These are phyloP conservation scores for Suzukiozyma palmioleophila DNA, from an alignment of 1,139 yeast species.

Conservation along the genomic window DNA sequence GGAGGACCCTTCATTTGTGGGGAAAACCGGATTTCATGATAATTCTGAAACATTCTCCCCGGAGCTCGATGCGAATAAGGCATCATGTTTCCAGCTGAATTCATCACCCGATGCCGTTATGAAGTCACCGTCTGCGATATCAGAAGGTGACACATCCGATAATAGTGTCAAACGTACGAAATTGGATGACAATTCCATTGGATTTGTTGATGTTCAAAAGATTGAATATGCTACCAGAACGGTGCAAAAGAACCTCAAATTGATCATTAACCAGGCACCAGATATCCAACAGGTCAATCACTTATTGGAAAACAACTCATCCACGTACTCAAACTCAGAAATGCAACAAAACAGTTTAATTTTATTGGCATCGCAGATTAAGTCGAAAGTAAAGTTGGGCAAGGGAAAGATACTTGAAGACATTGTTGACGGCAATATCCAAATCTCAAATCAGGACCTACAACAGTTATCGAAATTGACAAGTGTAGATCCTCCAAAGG, in stretches of 20 bases:
- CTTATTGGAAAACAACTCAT: conserved; percentile 24
- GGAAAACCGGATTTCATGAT: too few species aligned
- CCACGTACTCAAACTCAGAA: conserved; percentile 41
- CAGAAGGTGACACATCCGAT: conserved; percentile 1
- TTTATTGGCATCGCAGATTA: conserved; percentile 55
- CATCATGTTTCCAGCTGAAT: background rate
- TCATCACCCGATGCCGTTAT: background rate
- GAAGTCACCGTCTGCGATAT: background rate
- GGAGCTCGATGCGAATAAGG: too few species aligned
- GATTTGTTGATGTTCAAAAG: conserved; percentile 36
- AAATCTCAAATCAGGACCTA: conserved; percentile 9
- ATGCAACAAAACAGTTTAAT: conserved; percentile 51
- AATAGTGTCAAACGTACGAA: conserved; percentile 7
- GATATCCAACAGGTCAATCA: conserved; percentile 36
- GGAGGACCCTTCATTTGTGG: background rate
- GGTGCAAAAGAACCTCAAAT: conserved; percentile 49
- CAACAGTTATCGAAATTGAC: conserved; percentile 6
- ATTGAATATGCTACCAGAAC: conserved; percentile 38
- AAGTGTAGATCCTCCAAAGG: conserved; percentile 4
- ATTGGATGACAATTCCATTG: conserved; percentile 15
- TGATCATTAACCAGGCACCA: conserved; percentile 54
- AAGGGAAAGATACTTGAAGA: conserved; percentile 47
- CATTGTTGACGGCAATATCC: conserved; percentile 23
- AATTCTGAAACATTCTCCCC: too few species aligned
- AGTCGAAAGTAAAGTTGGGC: conserved; percentile 47